Conservation (phyloP, 495 filamentous ascomycete genomes). For the Penicillium egyptiacum region DNA sequence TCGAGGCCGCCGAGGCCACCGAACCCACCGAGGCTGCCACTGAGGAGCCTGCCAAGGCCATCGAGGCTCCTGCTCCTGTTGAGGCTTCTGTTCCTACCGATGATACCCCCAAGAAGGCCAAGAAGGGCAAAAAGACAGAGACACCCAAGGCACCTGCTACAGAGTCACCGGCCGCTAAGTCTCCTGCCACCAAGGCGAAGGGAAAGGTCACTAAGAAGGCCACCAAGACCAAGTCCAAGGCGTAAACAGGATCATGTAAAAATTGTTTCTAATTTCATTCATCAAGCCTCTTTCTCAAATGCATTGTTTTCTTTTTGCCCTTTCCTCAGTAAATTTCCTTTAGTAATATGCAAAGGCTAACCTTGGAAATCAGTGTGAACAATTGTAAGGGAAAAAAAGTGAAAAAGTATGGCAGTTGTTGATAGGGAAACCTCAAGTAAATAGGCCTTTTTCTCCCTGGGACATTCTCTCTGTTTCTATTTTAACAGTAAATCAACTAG, state of each 20-base stretch:
- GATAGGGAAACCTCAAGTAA: background rate
- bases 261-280: conserved; percentile 21
- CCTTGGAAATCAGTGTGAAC: background rate
- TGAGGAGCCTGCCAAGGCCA: conserved; percentile 33
- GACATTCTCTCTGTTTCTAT: background rate
- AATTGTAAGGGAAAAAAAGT: background rate
- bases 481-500: background rate
- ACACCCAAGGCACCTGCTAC: conserved; percentile 26
- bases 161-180: conserved; percentile 28
- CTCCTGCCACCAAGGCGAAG: conserved; percentile 24
- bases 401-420: background rate
- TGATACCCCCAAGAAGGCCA: conserved; percentile 41
- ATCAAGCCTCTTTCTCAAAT: conserved; percentile 23
- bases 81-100: conserved; percentile 30
- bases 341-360: background rate
- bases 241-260: conserved; percentile 32
- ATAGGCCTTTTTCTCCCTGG: background rate
- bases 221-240: conserved; percentile 38
- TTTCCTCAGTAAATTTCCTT: background rate
- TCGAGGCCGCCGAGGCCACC: conserved; percentile 25
- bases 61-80: conserved; percentile 16
- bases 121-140: conserved; percentile 40
- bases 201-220: conserved; percentile 38
- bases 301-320: conserved; percentile 3
- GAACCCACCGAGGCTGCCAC: conserved; percentile 23